Base-by-base conservation (phyloP, 2,329 filamentous ascomycete species). In the Colletotrichum horii region DNA sequence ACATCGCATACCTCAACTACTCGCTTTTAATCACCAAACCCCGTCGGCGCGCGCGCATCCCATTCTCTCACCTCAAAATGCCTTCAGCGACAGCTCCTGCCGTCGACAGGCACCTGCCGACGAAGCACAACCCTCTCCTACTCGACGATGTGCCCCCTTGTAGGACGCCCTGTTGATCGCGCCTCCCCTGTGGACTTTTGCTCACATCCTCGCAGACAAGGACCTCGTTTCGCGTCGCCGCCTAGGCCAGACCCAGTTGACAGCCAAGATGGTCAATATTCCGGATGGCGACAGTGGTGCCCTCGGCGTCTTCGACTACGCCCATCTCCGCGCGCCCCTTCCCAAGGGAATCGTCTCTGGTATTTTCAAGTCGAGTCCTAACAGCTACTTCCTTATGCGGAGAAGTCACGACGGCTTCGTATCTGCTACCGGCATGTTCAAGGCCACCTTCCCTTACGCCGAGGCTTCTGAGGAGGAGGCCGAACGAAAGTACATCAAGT, bases 311-410 rank as follows among this genome's bases (percentile, higher is more conserved):
- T 98, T 99, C 83, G 97, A 98, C 85, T 99, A 99, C 85, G 96
- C 96, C 78, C 97, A 99, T 83, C 90, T 99, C 66, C 94, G 96
- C 82, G 96, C 96, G 76, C 96, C 97, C 16, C 88, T 99, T 62
- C 97, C 97, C 66, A 97, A 96, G 85, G 96, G 97, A 78, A 93
- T 98, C 79, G 92, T 93, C 32, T 98, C 96, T 8, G 97, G 97
- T 82, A 97, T 99, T 81, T 98, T 98, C 88, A 94, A 95, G 81
- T 93, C 93, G 75, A 93, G 93, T 83, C 96, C 97, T 7, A 95
- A 95, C 83, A 97, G 95, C 79, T 99, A 99, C 86, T 99, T 98
- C 84, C 88, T 99, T 80, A 99, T 99, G 95, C 93, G 95, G 85
- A 93, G 95, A 80, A 96, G 95, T 85, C 92, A 92, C 82, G 95